Evolutionary conservation across 441 rosid species (phyloP).

Genomic region (Pelargonium cotyledonis): DNA sequence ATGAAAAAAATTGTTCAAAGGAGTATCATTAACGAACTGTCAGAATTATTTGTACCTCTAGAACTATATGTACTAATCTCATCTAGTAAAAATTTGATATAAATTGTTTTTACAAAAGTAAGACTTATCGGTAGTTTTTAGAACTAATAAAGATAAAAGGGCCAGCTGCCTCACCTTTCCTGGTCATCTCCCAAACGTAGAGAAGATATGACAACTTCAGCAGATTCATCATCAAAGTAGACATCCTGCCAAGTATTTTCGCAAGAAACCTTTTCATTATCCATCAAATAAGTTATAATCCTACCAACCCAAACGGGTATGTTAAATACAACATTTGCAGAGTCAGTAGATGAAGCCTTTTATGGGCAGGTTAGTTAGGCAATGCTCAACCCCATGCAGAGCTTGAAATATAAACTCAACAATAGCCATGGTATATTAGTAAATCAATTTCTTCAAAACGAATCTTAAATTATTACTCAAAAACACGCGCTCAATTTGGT

Average conservation of each 20-base stretch:
- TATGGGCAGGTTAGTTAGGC: background rate
- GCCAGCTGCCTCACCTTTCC: constrained; percentile 45
- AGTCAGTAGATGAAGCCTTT: background rate
- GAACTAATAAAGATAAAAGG: background rate
- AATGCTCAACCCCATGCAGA: background rate
- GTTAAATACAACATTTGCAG: background rate
- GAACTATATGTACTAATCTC: too few relatives aligned
- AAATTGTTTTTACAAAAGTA: background rate
- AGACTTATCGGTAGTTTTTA: background rate
- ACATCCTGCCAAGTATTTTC: constrained; percentile 56
- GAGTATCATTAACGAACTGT: too few relatives aligned
- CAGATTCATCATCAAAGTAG: constrained; percentile 86
- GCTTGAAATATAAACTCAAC: background rate
- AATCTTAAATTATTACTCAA: background rate
- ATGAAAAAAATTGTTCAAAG: too few relatives aligned
- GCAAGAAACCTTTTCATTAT: constrained; percentile 22
- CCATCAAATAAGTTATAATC: constrained; percentile 8
- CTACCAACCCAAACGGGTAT: constrained; percentile 12
- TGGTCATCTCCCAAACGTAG: constrained; percentile 92
- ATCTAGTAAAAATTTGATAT: background rate
- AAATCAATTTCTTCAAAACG: too few relatives aligned
- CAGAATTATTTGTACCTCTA: too few relatives aligned
- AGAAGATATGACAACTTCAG: constrained; percentile 86
- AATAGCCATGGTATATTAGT: too few relatives aligned
- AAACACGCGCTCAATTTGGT: background rate